Conservation (phyloP, 108 stramenopile genomes). For the Cyclostephanos tholiformis region DNA sequence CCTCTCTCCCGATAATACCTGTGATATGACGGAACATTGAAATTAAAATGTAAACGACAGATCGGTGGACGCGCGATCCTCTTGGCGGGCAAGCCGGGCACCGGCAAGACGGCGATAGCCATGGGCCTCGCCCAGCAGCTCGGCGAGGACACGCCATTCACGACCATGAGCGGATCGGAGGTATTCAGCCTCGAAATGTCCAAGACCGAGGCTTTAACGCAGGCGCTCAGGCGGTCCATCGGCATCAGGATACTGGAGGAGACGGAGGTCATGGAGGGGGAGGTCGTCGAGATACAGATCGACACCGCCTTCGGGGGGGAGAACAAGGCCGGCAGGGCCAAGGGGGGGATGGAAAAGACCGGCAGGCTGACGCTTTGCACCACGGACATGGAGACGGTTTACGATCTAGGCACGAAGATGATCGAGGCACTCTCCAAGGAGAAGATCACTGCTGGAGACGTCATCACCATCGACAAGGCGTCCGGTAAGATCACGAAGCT, state of each 20-base stretch:
- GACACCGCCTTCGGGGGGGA: constrained; percentile 54
- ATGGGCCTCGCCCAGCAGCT: constrained; percentile 91
- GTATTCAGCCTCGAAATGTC: constrained; percentile 98
- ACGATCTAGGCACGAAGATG: constrained; percentile 99
- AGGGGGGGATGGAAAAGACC: constrained; percentile 85
- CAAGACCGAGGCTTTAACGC: constrained; percentile 99
- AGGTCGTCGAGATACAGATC: constrained; percentile 99
- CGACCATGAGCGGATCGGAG: constrained; percentile 94
- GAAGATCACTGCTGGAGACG: constrained; percentile 97
- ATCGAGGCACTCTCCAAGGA: constrained; percentile 97
- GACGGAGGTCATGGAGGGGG: constrained; percentile 99
- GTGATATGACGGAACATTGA: no score
- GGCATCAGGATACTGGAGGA: constrained; percentile 98
- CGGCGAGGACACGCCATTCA: constrained; percentile 96
- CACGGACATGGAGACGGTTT: constrained; percentile 99
- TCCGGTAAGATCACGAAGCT: constrained; percentile 96
- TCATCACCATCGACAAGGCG: constrained; percentile 99
- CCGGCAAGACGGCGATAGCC: constrained; percentile 93
- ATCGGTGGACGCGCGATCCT: constrained; percentile 92
- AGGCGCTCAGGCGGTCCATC: constrained; percentile 94
- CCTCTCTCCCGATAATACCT: no score
- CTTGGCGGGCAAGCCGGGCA: constrained; percentile 90
- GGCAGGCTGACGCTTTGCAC: constrained; percentile 97
- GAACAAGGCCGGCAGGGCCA: constrained; percentile 36
- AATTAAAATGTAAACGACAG: no score